Base-by-base conservation (phyloP, 1,284 basidiomycete genomes). In the Ceratobasidium sp. region DNA sequence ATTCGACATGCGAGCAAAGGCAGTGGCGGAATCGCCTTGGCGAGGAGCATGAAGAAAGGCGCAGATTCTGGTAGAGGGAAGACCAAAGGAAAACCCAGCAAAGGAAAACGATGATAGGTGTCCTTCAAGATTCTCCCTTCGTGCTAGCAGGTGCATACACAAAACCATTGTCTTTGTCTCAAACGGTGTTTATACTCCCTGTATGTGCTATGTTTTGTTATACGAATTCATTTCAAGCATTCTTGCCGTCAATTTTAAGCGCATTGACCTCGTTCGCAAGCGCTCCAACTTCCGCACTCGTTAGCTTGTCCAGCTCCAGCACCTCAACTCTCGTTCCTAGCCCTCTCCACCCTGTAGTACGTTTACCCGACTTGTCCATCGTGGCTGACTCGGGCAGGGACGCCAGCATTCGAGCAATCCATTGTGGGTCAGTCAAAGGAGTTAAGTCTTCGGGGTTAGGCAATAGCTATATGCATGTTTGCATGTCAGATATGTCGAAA, bases 391-490 rank as follows among this genome's bases (percentile, higher is more conserved):
- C 80, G 0, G 90, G 89, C 78, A 94, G 82, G 54, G 88, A 88
- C 0, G 88, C 84, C 38, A 98, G 85, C 1, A 89, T 84, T 76
- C 91, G 89, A 7, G 91, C 90, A 52, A 99, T 92, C 83, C 93
- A 98, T 69, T 88, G 92, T 6, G 92, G 85, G 79, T 98, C 94
- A 0, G 95, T 97, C 28, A 99, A 85, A 0, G 94, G 94, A 0
- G 93, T 94, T 26, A 98, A 81, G 79, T 99, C 97, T 76, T 93
- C 88, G 32, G 89, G 88, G 76, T 86, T 89, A 26, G 93, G 94
- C 0, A 98, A 86, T 75, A 85, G 86, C 93, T 96, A 77, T 2
- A 23, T 57, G 44, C 23, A 49, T 38, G 35, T 38, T 38, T 11
- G 11, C 11, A 26, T 46, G 30, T 46, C 32, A 44, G 54, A 7